phyloP scores from a whole-genome alignment of 1,284 basidiomycete genomes.

The Marasmius fiardii region DNA sequence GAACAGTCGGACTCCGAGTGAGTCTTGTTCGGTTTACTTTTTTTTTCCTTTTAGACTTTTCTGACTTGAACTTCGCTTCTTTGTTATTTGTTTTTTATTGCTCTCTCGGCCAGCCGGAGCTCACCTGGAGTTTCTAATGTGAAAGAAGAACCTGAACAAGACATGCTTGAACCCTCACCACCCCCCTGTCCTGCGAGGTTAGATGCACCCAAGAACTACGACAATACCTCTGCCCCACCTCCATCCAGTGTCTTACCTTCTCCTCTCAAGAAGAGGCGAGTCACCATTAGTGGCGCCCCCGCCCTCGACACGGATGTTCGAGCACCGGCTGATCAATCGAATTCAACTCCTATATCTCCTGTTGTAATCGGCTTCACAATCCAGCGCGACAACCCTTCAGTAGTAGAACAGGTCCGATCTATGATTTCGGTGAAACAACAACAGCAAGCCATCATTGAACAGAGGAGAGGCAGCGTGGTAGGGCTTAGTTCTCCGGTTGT shows the following conservation, averaged over 20 bases:
- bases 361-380: slow-evolving; percentile 62
- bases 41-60: slow-evolving; percentile 1
- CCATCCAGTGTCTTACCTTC: slow-evolving; percentile 41
- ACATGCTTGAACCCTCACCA: slow-evolving; percentile 35
- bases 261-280: slow-evolving; percentile 69
- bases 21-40: slow-evolving; percentile 20
- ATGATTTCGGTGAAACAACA: slow-evolving; percentile 63
- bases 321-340: slow-evolving; percentile 37
- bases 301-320: slow-evolving; percentile 52
- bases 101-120: slow-evolving; percentile 20
- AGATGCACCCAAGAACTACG: slow-evolving; percentile 15
- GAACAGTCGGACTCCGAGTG: slow-evolving; percentile 36
- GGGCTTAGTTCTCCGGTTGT: slow-evolving; percentile 30
- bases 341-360: slow-evolving; percentile 59
- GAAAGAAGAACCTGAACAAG: slow-evolving; percentile 61
- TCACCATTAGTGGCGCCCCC: slow-evolving; percentile 61
- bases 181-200: slow-evolving; percentile 22
- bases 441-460: slow-evolving; percentile 67
- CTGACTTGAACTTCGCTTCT: slow-evolving; percentile 10
- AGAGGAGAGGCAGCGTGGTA: slow-evolving; percentile 56
- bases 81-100: slow-evolving; percentile 21
- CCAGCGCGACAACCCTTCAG: slow-evolving; percentile 52
- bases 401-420: slow-evolving; percentile 60
- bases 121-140: slow-evolving; percentile 48
- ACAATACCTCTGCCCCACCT: slow-evolving; percentile 29